Evolutionary conservation across 2,329 filamentous ascomycete genomes (phyloP), one percentile per base, ranked within the genome.

Genomic region (Phaeoacremonium minimum): DNA sequence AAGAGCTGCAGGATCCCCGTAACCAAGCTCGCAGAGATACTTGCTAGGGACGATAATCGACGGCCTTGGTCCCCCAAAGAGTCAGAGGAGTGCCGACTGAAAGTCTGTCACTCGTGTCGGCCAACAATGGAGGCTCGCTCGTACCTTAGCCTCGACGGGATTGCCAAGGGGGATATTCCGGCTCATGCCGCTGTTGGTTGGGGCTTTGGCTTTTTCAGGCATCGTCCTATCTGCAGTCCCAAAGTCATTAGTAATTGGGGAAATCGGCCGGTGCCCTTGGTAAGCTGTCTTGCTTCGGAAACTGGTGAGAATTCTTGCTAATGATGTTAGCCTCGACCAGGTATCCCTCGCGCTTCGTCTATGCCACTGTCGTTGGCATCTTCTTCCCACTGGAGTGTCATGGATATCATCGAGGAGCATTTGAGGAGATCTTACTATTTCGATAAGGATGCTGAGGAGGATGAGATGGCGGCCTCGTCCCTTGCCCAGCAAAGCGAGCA

Each of bases 181-280:
- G 61, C 72, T 5, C 69, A 65, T 5, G 69, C 66, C 5, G 69
- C 68, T 6, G 57, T 62, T 2, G 75, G 72, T 2, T 79, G 66
- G 44, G 69, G 75, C 12, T 80, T 80, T 41, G 64, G 73, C 33
- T 46, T 60, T 6, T 35, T 61, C 20, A 49, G 63, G 17, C 48
- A 52, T 6, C 56, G 73, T n/a, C 75, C 73, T 2, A 40, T 73
- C 5, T 51, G 60, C 11, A 52, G 70, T 40, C 61, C 57, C 12
- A 44, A 52, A 2, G 38, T 67, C 9, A 38, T 73, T 18, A 58
- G 48, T 35, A 55, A 61, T 5, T 55, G 75, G 13, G 68, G 69
- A 4, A 52, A 57, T 30, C 57, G 61, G 13, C 37, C 59, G 15
- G 52, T 60, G 13, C 56, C 61, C 9, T 41, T 51, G 47, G 67